A percentile compares a stretch with the other conserved stretches of the same genome.
phyloP scores from a whole-genome alignment of 768 basidiomycete species.

The Tubosaeta sp. region DNA sequence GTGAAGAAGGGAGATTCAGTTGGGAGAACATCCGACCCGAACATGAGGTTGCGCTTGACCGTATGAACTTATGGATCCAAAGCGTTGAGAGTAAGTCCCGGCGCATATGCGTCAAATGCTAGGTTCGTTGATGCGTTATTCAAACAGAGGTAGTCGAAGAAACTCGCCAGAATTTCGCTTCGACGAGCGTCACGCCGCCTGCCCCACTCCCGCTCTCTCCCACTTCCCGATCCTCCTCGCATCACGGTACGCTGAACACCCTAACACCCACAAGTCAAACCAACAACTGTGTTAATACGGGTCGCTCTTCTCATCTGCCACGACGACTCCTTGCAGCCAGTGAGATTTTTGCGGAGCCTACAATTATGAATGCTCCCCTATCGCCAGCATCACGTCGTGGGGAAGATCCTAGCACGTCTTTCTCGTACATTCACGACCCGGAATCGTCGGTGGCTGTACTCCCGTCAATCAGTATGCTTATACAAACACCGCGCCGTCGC shows the following conservation, averaged over 20 bases:
- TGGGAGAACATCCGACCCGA: conserved; percentile 33
- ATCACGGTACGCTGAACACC: conserved; percentile 29
- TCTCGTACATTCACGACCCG: conserved; percentile 18
- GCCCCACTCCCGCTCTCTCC: conserved; percentile 64
- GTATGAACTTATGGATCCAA: conserved; percentile 79
- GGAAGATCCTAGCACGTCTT: conserved; percentile 18
- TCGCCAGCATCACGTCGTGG: conserved; percentile 14
- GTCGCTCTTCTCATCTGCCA: conserved; percentile 46
- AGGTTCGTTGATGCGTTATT: background rate
- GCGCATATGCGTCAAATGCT: background rate
- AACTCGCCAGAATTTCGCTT: conserved; percentile 69
- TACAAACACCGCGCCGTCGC: conserved; percentile 36
- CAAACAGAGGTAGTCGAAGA: conserved; percentile 74
- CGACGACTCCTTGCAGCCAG: conserved; percentile 61
- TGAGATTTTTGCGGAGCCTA: conserved; percentile 56
- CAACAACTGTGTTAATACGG: conserved; percentile 6
- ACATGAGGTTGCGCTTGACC: conserved; percentile 40
- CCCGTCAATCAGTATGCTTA: conserved; percentile 16
- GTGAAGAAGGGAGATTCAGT: conserved; percentile 31
- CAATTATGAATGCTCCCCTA: conserved; percentile 14
- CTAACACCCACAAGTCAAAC: conserved; percentile 20
- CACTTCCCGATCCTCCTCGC: conserved; percentile 45
- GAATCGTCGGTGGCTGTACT: conserved; percentile 20
- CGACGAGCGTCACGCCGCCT: conserved; percentile 42
- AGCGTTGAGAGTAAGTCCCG: conserved; percentile 72